phyloP scores from a whole-genome alignment of 805 yeast genomes.

The Kodamaea leandrae region DNA sequence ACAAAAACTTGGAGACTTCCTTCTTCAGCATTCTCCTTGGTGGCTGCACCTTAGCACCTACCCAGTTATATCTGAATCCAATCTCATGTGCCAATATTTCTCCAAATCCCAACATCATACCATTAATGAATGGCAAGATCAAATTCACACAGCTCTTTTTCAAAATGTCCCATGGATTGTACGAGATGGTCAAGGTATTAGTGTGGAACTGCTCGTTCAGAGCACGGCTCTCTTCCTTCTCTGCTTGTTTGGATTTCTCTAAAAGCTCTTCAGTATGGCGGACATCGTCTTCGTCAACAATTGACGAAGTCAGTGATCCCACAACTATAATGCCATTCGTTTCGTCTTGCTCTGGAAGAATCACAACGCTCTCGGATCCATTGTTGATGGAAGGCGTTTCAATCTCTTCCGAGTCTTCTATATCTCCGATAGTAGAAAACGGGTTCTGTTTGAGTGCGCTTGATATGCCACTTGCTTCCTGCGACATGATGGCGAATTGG shows the following conservation, averaged over 20 bases:
- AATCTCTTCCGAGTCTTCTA: slow-evolving; percentile 11
- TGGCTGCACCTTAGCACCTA: slow-evolving; percentile 61
- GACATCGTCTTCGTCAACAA: slow-evolving; percentile 4
- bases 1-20: slow-evolving; percentile 14
- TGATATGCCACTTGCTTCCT: background rate
- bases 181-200: slow-evolving; percentile 9
- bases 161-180: slow-evolving; percentile 38
- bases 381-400: slow-evolving; percentile 2
- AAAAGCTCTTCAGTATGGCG: slow-evolving; percentile 6
- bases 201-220: background rate
- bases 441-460: background rate
- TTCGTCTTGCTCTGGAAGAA: slow-evolving; percentile 17
- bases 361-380: slow-evolving; percentile 7
- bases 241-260: slow-evolving; percentile 1
- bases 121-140: slow-evolving; percentile 84
- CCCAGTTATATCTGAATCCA: slow-evolving; percentile 76
- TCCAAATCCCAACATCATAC: slow-evolving; percentile 94
- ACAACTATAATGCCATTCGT: slow-evolving; percentile 24
- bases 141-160: slow-evolving; percentile 68
- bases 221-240: background rate
- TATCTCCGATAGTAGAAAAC: background rate
- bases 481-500: background rate
- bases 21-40: slow-evolving; percentile 27
- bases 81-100: slow-evolving; percentile 92
- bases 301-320: slow-evolving; percentile 11